Evolutionary conservation across 2,329 filamentous ascomycete species (phyloP).

Genomic region (Fusarium vanettenii): DNA sequence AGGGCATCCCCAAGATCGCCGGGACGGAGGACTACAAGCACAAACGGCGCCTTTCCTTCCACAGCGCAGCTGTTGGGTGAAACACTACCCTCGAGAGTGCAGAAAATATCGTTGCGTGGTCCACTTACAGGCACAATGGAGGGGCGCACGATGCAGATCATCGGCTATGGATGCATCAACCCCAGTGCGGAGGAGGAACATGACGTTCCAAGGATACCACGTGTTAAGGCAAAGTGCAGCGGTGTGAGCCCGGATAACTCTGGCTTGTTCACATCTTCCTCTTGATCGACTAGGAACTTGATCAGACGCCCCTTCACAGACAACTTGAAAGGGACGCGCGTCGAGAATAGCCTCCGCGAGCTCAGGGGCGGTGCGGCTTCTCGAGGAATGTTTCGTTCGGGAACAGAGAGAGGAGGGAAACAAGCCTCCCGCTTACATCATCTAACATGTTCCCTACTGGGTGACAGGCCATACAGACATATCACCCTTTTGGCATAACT

Average conservation of each 20-base stretch:
- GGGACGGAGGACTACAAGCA: background rate
- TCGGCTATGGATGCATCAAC: background rate
- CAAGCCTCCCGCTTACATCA: too few relatives aligned
- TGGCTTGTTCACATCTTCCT: background rate
- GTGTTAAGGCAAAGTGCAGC: background rate
- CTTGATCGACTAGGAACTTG: background rate
- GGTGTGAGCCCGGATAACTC: background rate
- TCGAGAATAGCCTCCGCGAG: background rate
- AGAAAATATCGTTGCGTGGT: background rate
- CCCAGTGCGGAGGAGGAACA: background rate
- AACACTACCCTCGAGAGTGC: background rate
- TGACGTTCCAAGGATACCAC: background rate
- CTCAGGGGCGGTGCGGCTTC: too few relatives aligned
- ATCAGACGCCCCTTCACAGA: background rate
- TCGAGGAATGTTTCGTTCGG: too few relatives aligned
- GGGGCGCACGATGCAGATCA: background rate
- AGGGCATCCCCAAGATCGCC: background rate
- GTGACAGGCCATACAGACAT: too few relatives aligned
- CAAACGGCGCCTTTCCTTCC: background rate
- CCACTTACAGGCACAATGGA: background rate
- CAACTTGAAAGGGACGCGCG: background rate
- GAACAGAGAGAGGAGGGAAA: too few relatives aligned
- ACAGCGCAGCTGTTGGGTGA: background rate
- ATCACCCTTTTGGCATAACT: too few relatives aligned
- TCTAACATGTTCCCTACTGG: too few relatives aligned